These are phyloP conservation scores for Phytophthora pseudosyringae DNA, from an alignment of 352 stramenopile genomes.

Conservation along the genomic window DNA sequence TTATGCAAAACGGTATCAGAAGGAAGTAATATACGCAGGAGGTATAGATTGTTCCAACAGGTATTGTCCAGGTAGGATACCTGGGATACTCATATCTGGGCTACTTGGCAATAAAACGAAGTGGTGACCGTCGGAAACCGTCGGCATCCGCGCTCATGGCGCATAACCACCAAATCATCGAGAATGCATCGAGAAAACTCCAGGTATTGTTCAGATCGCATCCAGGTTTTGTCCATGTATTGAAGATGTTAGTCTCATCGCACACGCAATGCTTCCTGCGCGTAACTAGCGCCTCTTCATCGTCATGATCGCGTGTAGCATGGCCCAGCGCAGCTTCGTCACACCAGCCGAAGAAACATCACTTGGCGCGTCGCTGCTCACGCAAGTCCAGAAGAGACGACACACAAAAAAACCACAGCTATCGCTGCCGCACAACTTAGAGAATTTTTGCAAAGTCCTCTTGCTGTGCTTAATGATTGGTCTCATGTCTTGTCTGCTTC, in stretches of 20 bases:
- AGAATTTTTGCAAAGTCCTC: too few species aligned
- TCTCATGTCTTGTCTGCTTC: constrained; percentile 7
- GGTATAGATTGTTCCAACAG: constrained; percentile 1
- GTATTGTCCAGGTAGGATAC: constrained; percentile 3
- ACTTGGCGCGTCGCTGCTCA: background rate
- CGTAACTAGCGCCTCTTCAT: constrained; percentile 1
- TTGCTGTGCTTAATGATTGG: too few species aligned
- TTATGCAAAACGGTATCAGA: constrained; percentile 2
- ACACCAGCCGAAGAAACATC: background rate
- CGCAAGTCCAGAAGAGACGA: constrained; percentile 2
- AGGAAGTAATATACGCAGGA: constrained; percentile 1
- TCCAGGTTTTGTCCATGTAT: constrained; percentile 6
- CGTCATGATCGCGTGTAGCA: constrained; percentile 6
- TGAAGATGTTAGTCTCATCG: background rate
- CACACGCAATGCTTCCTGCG: background rate
- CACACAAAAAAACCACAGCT: constrained; percentile 12
- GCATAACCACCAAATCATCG: background rate
- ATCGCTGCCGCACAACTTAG: too few species aligned
- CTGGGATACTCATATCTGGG: constrained; percentile 2
- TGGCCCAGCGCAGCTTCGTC: constrained; percentile 1
- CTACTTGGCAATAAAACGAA: constrained; percentile 2
- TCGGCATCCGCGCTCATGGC: background rate
- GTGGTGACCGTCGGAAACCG: background rate
- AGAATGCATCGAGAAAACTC: background rate
- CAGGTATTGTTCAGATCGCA: background rate